Evolutionary conservation across 2,329 filamentous ascomycete genomes (phyloP).

Genomic region (Ophiobolus disseminans): DNA sequence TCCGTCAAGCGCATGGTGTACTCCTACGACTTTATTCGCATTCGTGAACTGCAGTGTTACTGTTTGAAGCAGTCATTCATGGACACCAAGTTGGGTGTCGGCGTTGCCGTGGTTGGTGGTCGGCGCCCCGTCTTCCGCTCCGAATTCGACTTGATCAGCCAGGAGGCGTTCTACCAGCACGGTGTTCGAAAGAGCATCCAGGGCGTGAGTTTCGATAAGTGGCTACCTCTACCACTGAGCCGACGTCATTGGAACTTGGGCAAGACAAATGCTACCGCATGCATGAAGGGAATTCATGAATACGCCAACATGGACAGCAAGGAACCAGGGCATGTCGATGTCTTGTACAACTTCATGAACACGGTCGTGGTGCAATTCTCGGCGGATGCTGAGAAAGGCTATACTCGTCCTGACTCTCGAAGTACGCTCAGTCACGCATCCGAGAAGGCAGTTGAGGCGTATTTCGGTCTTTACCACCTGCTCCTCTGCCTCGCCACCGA

Average conservation of each 20-base stretch:
- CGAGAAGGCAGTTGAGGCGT: constrained; percentile 62
- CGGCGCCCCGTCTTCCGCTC: constrained; percentile 48
- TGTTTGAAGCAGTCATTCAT: constrained; percentile 53
- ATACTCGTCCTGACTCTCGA: constrained; percentile 20
- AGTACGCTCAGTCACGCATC: constrained; percentile 58
- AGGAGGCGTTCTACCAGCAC: constrained; percentile 50
- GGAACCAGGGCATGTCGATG: constrained; percentile 35
- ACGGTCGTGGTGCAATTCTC: constrained; percentile 60
- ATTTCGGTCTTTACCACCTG: constrained; percentile 61
- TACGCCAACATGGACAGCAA: constrained; percentile 28
- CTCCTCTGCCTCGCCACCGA: constrained; percentile 57
- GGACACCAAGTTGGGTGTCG: constrained; percentile 53
- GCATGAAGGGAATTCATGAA: constrained; percentile 37
- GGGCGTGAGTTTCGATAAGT: constrained; percentile 50
- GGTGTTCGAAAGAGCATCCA: constrained; percentile 53
- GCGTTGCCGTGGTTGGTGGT: constrained; percentile 40
- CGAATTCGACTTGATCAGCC: constrained; percentile 59
- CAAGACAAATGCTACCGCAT: constrained; percentile 26
- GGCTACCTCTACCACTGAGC: constrained; percentile 59
- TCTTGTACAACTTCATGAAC: constrained; percentile 60
- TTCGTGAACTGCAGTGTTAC: constrained; percentile 58
- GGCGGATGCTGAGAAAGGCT: constrained; percentile 30
- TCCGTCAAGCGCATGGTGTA: constrained; percentile 46
- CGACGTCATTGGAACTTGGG: constrained; percentile 55
- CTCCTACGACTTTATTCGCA: constrained; percentile 47